Conservation (phyloP, 208 protist genomes). For the Leishmania amazonensis region DNA sequence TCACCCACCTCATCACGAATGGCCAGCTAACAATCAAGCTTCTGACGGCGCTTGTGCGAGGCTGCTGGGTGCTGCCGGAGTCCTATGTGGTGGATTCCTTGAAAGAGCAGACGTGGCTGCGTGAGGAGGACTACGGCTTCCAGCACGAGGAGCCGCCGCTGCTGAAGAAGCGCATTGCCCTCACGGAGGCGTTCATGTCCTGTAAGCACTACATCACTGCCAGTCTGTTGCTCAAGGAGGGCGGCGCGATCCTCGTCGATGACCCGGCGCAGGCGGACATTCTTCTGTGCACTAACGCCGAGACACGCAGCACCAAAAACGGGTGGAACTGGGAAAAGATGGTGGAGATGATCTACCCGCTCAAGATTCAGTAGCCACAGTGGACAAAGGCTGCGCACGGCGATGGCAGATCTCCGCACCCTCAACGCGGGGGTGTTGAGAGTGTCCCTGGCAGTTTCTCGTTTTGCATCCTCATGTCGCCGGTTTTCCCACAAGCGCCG, state of each 20-base stretch:
- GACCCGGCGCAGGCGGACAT: constrained; percentile 53
- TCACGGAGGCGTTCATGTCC: constrained; percentile 68
- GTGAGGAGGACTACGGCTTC: constrained; percentile 80
- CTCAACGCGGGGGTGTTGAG: not conserved
- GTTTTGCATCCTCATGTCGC: not conserved
- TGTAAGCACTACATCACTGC: constrained; percentile 78
- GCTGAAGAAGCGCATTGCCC: constrained; percentile 57
- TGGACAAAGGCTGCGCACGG: not conserved
- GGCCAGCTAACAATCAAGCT: constrained; percentile 89
- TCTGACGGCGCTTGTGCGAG: constrained; percentile 79
- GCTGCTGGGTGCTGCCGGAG: constrained; percentile 87
- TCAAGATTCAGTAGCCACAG: constrained; percentile 46
- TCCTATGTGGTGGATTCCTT: constrained; percentile 76
- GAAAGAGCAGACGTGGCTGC: constrained; percentile 53
- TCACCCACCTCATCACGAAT: constrained; percentile 89
- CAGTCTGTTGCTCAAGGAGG: constrained; percentile 67
- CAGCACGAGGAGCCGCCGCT: constrained; percentile 81
- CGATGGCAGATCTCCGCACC: not conserved
- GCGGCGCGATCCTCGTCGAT: constrained; percentile 61
- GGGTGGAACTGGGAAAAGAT: constrained; percentile 83
- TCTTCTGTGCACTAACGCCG: constrained; percentile 77
- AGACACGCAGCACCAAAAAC: constrained; percentile 33
- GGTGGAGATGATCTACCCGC: constrained; percentile 83
- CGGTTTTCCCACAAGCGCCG: not conserved
- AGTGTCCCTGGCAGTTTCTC: not conserved